Conservation (phyloP, 192 early-diverging fungal genomes). For the Mortierella antarctica region DNA sequence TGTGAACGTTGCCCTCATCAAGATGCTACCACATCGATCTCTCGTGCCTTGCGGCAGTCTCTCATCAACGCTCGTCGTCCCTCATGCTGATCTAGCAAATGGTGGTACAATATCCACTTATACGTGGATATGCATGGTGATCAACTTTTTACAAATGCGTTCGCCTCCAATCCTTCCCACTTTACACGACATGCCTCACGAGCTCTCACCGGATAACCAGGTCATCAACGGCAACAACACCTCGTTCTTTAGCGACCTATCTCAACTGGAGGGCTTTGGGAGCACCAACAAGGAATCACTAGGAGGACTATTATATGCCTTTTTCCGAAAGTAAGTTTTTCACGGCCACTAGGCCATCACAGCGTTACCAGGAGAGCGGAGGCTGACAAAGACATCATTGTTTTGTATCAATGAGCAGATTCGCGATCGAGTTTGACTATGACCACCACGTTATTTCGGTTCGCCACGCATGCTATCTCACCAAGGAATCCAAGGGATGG, state of each 20-base stretch:
- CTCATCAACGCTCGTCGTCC: too few species aligned
- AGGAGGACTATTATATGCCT: conserved; percentile 83
- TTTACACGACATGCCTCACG: conserved; percentile 70
- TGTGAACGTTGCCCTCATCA: too few species aligned
- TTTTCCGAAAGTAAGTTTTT: conserved; percentile 72
- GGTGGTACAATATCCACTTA: conserved; percentile 96
- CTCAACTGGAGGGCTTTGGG: conserved; percentile 75
- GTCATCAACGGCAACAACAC: conserved; percentile 70
- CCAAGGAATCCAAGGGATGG: conserved; percentile 90
- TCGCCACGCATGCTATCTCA: conserved; percentile 80
- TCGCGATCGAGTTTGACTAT: conserved; percentile 89
- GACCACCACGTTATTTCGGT: conserved; percentile 83
- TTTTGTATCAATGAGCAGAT: conserved; percentile 36
- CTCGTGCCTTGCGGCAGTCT: too few species aligned
- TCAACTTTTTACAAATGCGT: conserved; percentile 94
- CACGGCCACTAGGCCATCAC: too few species aligned
- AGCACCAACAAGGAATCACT: conserved; percentile 77
- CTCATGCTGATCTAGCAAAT: conserved; percentile 65
- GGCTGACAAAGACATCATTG: neutral
- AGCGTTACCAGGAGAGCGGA: neutral
- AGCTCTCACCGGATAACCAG: conserved; percentile 39
- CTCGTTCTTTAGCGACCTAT: conserved; percentile 81
- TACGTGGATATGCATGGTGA: conserved; percentile 92
- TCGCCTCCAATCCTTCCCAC: conserved; percentile 90
- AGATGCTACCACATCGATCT: too few species aligned